phyloP scores from a whole-genome alignment of 179 eudicot species.

The Camellia oleifera region DNA sequence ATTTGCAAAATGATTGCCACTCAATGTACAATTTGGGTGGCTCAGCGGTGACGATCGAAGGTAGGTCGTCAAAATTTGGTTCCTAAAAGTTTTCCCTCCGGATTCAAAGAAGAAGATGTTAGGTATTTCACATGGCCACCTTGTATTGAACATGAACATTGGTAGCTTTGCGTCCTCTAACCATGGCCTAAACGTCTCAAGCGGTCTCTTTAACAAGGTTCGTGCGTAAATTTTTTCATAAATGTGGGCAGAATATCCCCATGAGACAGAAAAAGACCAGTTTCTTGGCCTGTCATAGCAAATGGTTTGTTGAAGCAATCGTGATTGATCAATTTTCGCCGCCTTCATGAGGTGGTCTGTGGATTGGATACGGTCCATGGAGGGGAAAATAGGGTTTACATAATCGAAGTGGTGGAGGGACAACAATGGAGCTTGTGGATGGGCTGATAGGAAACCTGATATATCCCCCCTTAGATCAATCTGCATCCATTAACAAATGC shows the following conservation, averaged over 20 bases:
- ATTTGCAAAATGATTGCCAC: slow-evolving; percentile 19
- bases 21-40: slow-evolving; percentile 7
- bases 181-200: slow-evolving; percentile 61
- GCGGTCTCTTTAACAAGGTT: slow-evolving; percentile 40
- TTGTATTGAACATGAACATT: slow-evolving; percentile 47
- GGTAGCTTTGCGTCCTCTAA: slow-evolving; percentile 20
- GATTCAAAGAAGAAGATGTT: slow-evolving; percentile 22
- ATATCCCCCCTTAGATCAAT: slow-evolving; percentile 49
- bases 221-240: slow-evolving; percentile 48
- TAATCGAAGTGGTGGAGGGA: slow-evolving; percentile 68
- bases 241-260: slow-evolving; percentile 64
- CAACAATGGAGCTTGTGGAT: slow-evolving; percentile 44
- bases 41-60: slow-evolving; percentile 7
- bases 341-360: slow-evolving; percentile 61
- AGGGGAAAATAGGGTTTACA: slow-evolving; percentile 54
- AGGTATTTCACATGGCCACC: slow-evolving; percentile 40
- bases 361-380: slow-evolving; percentile 38
- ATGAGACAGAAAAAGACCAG: slow-evolving; percentile 54
- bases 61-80: neutral
- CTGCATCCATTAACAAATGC: slow-evolving; percentile 20
- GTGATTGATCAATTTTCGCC: slow-evolving; percentile 36
- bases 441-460: slow-evolving; percentile 55
- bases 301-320: slow-evolving; percentile 66
- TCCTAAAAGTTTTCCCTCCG: neutral
- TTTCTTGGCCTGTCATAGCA: slow-evolving; percentile 43